Percentiles rank a stretch among this genome's conserved stretches.
These are phyloP conservation scores for Lactarius sanguifluus DNA, from an alignment of 768 basidiomycete species.

Conservation along the genomic window DNA sequence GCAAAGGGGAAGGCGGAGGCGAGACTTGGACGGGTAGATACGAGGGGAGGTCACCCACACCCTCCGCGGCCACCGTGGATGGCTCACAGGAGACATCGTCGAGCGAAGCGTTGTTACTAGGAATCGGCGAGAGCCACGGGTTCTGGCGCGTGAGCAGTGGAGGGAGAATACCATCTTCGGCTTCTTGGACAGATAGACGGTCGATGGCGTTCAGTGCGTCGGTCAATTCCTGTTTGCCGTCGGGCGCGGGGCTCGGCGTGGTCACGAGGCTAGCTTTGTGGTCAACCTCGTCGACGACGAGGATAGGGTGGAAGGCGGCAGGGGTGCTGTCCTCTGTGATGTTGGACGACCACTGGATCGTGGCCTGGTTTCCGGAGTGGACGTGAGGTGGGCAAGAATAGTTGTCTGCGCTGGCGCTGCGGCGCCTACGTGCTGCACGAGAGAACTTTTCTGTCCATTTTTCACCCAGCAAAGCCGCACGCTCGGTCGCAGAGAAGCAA, in stretches of 20 bases:
- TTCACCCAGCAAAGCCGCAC: conserved; percentile 52
- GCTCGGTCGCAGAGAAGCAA: conserved; percentile 60
- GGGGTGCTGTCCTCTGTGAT: conserved; percentile 24
- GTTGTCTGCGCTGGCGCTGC: conserved; percentile 39
- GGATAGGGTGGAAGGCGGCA: conserved; percentile 24
- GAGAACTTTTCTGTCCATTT: conserved; percentile 65
- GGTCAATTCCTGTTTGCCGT: neutral
- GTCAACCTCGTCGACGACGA: conserved; percentile 22
- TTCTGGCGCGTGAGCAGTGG: conserved; percentile 19
- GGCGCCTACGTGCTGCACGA: conserved; percentile 57
- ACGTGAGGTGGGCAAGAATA: conserved; percentile 25
- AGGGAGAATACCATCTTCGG: conserved; percentile 13
- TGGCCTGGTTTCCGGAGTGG: conserved; percentile 21
- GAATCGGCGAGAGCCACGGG: conserved; percentile 25
- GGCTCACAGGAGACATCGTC: conserved; percentile 16
- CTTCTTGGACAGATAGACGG: conserved; percentile 7
- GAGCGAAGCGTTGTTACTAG: conserved; percentile 22
- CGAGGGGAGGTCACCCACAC: neutral
- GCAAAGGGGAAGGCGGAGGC: conserved; percentile 21
- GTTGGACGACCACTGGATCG: conserved; percentile 29
- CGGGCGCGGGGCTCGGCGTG: neutral
- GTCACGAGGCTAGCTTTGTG: too few relatives aligned
- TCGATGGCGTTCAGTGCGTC: conserved; percentile 3
- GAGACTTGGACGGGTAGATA: conserved; percentile 2
- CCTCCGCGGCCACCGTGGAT: neutral